Evolutionary conservation across 352 stramenopile genomes (phyloP).

Genomic region (Aphanomyces invadans): DNA sequence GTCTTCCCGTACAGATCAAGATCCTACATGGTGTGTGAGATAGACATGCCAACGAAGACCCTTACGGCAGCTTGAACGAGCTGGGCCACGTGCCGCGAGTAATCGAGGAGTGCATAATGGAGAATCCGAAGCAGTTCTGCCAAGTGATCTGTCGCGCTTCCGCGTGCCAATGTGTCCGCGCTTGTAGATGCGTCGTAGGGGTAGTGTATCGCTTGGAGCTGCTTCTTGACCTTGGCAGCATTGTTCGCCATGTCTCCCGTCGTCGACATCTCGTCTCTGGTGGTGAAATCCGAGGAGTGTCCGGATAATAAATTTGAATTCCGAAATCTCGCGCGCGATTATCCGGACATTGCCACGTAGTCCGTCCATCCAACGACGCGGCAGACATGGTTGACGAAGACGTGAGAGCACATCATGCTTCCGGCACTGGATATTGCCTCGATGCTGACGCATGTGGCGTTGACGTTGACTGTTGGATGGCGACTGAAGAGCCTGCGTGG

Average conservation of each 20-base stretch:
- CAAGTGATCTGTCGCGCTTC: constrained; percentile 22
- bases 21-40: constrained; percentile 24
- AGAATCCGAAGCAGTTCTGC: constrained; percentile 55
- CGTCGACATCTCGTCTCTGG: too few relatives aligned
- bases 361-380: too few relatives aligned
- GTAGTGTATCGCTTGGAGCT: constrained; percentile 22
- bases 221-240: constrained; percentile 15
- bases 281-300: neutral
- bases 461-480: too few relatives aligned
- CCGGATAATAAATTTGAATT: constrained; percentile 15
- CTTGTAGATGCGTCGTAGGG: constrained; percentile 1
- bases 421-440: too few relatives aligned
- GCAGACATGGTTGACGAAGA: too few relatives aligned
- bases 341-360: constrained; percentile 14
- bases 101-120: constrained; percentile 66
- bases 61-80: constrained; percentile 33
- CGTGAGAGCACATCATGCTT: too few relatives aligned
- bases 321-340: neutral
- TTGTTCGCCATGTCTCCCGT: constrained; percentile 26
- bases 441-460: too few relatives aligned
- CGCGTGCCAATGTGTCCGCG: neutral
- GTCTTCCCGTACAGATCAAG: constrained; percentile 75
- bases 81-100: constrained; percentile 51
- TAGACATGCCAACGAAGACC: neutral
- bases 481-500: too few relatives aligned